These are phyloP conservation scores for Marasmius tenuissimus DNA, from an alignment of 1,284 basidiomycete genomes.

Conservation along the genomic window DNA sequence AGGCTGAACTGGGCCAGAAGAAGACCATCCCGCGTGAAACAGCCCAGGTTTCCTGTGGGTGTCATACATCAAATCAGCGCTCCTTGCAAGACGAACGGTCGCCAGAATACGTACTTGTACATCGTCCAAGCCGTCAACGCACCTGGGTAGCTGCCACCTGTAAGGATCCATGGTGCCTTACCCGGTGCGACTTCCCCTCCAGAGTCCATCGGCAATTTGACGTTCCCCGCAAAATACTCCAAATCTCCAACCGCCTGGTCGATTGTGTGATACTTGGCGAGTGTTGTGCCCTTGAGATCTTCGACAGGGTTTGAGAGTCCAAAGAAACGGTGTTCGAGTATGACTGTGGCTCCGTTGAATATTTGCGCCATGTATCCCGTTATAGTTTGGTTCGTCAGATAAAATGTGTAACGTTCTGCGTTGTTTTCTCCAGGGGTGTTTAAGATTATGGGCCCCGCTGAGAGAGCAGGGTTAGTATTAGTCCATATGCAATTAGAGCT, in stretches of 20 bases:
- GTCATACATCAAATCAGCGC: conserved; percentile 18
- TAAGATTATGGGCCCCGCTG: conserved; percentile 69
- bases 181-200: conserved; percentile 57
- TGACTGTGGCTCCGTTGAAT: conserved; percentile 58
- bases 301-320: conserved; percentile 53
- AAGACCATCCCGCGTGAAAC: conserved; percentile 69
- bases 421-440: conserved; percentile 48
- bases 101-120: conserved; percentile 50
- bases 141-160: conserved; percentile 39
- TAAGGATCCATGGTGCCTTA: conserved; percentile 59
- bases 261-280: conserved; percentile 56
- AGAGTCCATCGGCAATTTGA: conserved; percentile 62
- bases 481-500: background rate
- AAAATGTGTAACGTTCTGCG: conserved; percentile 46
- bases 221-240: conserved; percentile 69
- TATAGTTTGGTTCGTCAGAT: conserved; percentile 65
- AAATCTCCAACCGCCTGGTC: conserved; percentile 74
- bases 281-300: conserved; percentile 58
- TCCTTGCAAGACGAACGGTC: conserved; percentile 3
- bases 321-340: conserved; percentile 52
- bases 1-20: conserved; percentile 71
- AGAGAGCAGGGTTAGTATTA: background rate
- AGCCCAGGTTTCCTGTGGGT: conserved; percentile 56
- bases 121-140: conserved; percentile 72
- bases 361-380: conserved; percentile 69